Evolutionary conservation across 192 early-diverging fungal genomes (phyloP), one percentile per base, ranked within the genome.

Genomic region (Rhizophagus sp.): DNA sequence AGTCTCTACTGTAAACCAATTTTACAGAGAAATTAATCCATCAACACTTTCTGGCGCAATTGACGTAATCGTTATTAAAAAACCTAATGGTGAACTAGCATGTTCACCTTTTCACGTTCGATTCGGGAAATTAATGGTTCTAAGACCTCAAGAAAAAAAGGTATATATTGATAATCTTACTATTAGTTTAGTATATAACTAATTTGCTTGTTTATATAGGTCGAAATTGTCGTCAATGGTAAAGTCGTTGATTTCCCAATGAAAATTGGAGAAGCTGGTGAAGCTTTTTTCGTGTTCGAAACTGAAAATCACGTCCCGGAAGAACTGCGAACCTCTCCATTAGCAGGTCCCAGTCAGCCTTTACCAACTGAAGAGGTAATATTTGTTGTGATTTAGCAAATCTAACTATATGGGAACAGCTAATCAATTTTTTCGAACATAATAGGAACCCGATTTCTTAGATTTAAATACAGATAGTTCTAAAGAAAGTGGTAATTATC

Each of bases 61-160:
- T 84, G 98, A 99, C 84, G 94, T 99, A 68, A 88, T 99, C n/a
- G 97, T 98, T 13, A 96, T 98, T 39, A 88, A 97, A 75, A 92
- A 91, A 76, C 76, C 87, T 69, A 89, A 97, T 84, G 96, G 96
- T 17, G 90, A 94, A 47, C 83, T 98, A 33, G 87, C 90, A 57
- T 97, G 95, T 84, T 97, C 96, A 41, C 98, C 98, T 5, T 99
- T 98, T 84, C 98, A 99, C 84, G 97, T 99, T 22, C 93, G 98
- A 50, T 99, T 98, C 83, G 97, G 97, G 34, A 99, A 99, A 82
- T 86, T 99, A 57, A 94, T 95, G 78, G 89, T 98, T 19, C 88
- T 98, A 6, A 84, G 93, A 52, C 96, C 97, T 7, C 93, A 93
- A 57, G 97, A 99, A 79, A 99, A 99, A 87, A 91, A 92, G 36